Base-by-base conservation (phyloP, 805 yeast genomes). In the Candida sithepensis region DNA sequence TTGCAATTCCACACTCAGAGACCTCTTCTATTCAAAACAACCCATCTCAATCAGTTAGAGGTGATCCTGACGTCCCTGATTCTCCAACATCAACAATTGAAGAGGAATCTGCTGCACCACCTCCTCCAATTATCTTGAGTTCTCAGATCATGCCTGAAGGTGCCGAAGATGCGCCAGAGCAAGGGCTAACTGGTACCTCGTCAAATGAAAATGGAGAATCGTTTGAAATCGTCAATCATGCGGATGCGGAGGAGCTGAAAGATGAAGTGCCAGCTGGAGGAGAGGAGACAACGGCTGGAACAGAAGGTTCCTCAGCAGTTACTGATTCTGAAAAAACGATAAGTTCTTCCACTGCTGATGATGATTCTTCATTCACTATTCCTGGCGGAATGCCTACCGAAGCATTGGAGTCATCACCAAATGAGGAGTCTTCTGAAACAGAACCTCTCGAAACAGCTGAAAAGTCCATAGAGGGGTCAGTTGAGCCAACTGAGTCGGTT, bases 11-110 rank as follows among this genome's bases (percentile, higher is more conserved):
- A 2, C 86, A 84, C 49, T 87, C 96, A 0, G 79, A 86, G 36
- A 87, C 97, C 0, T 89, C 97, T 0, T 87, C 96, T 39, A 95
- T 90, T 30, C 92, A 86, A 58, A 91, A 91, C 68, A 90, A 92
- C 64, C 89, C 97, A 2, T 91, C 97, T 0, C 79, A 82, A 66
- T 87, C 96, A 20, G 96, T 89, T 7, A 81, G 96, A 50, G 96
- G 87, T 52, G 96, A 83, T 51, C 65, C 73, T 14, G 82, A 78
- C 49, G 62, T 62, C 16, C 65, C 76, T 7, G 64, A 68, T 37
- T 70, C 76, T 4, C 72, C 65, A 38, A 50, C 66, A 9, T 60
- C 67, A 2, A 65, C 69, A 1, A 58, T 64, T 37, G 66, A 52
- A 30, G 68, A 58, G 49, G 68, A 62, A 13, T 54, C 59, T 18